Base-by-base conservation (phyloP, 371 early-diverging fungal genomes). In the Basidiobolus meristosporus region DNA sequence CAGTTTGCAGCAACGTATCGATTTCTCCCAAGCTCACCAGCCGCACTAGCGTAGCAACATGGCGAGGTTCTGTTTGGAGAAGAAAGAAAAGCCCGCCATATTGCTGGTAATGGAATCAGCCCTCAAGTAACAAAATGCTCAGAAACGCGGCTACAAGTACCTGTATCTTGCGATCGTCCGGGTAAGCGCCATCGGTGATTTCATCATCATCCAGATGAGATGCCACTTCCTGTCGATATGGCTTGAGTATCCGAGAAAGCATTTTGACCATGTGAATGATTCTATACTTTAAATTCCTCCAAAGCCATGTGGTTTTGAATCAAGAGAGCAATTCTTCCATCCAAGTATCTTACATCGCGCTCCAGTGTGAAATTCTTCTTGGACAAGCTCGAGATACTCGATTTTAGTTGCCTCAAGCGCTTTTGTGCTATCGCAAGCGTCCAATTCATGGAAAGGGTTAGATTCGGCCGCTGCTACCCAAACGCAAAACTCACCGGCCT, bases 301-400 rank as follows among this genome's bases (percentile, higher is more conserved):
- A 85, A 47, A 3, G 88, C 88, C 77, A 90, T 90, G 38, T 90
- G 63, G 52, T 91, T 91, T 52, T 88, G 87, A 54, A 93, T 90
- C 40, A 93, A 56, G 16, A 91, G 60, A 1, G 92, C 92, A 43
- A 93, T 93, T 40, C 93, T 69, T 36, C 78, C 74, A 66, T 93
- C 93, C n/a, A 93, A 58, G 52, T 85, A 87, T 26, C 93, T 74
- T 28, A 91, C 90, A 54, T 93, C 93, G 41, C 88, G 70, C 49
- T 93, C 93, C 10, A 93, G 62, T 23, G 86, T 61, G 60, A 91
- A 93, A 64, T 93, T 93, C 57, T 82, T 84, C 60, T 93, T 93
- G 3, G 88, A 87, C 60, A 91, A 90, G 3, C 73, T 64, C 9
- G 92, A 91, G 31, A 93, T 91, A 44, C 75, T 73, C 20, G 68